A percentile compares a stretch with the other conserved stretches of the same genome.
Evolutionary conservation across 1,284 basidiomycete genomes (phyloP).

Genomic region (Omphalotus olearius): DNA sequence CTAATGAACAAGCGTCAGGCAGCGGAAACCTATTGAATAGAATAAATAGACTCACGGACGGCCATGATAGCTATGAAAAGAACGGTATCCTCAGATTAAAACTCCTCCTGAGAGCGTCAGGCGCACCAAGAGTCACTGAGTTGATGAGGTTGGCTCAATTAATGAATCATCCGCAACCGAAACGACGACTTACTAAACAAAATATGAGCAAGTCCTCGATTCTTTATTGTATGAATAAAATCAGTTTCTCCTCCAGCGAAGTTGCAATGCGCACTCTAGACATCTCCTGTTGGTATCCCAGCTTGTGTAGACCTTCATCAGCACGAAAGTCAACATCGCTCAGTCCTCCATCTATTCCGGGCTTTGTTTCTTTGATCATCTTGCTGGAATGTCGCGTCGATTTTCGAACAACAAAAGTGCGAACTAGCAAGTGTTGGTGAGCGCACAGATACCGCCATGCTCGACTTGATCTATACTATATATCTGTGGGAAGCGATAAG

Average conservation of each 20-base stretch:
- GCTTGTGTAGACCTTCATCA: conserved; percentile 23
- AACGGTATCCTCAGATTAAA: conserved; percentile 38
- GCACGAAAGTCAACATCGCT: conserved; percentile 4
- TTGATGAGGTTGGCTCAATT: neutral
- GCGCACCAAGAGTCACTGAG: conserved; percentile 42
- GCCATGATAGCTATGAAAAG: conserved; percentile 82
- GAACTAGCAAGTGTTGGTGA: no score
- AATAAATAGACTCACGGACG: conserved; percentile 47
- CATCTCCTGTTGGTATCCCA: conserved; percentile 27
- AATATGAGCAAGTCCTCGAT: conserved; percentile 39
- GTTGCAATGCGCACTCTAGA: conserved; percentile 2
- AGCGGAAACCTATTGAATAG: neutral
- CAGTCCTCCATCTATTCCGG: no score
- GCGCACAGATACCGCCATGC: no score
- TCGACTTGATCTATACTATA: no score
- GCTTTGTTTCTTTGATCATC: no score
- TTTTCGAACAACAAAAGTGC: no score
- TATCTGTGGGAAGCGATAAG: no score
- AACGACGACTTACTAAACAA: conserved; percentile 42
- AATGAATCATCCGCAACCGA: neutral
- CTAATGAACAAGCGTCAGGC: conserved; percentile 23
- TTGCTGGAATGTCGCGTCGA: no score
- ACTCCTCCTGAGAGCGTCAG: neutral
- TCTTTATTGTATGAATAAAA: conserved; percentile 23
- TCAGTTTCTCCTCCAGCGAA: neutral